These are phyloP conservation scores for Trametes cinnabarina DNA, from an alignment of 768 basidiomycete genomes.

Conservation along the genomic window DNA sequence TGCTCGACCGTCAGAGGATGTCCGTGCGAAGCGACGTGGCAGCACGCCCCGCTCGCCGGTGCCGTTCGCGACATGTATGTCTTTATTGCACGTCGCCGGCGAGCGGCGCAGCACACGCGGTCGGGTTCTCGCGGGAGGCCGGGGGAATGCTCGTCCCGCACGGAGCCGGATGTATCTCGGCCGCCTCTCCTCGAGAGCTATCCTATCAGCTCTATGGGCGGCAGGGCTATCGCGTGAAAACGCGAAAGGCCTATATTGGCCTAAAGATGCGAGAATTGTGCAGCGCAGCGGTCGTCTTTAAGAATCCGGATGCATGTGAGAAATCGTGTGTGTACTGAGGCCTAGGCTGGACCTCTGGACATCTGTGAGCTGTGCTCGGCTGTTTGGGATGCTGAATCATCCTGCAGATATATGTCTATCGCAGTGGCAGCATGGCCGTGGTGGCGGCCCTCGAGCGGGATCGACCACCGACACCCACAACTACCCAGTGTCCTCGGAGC, in stretches of 20 bases:
- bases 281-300: not conserved
- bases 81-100: slow-evolving; percentile 14
- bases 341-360: too few relatives aligned
- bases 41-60: not conserved
- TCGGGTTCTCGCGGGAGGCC: slow-evolving; percentile 17
- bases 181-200: not conserved
- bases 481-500: slow-evolving; percentile 13
- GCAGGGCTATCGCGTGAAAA: not conserved
- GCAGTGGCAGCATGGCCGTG: not conserved
- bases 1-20: slow-evolving; percentile 3
- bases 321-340: not conserved
- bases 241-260: not conserved
- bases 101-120: slow-evolving; percentile 2
- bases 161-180: slow-evolving; percentile 3
- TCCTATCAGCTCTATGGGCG: slow-evolving; percentile 1
- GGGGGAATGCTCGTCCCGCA: slow-evolving; percentile 4
- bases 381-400: not conserved
- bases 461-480: slow-evolving; percentile 16
- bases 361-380: not conserved
- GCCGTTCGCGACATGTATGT: slow-evolving; percentile 18
- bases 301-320: not conserved
- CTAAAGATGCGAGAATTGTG: not conserved
- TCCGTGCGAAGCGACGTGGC: slow-evolving; percentile 14
- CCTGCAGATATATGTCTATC: not conserved
- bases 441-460: not conserved